A percentile compares a stretch with the other conserved stretches of the same genome.
Evolutionary conservation across 495 filamentous ascomycete species (phyloP).

Genomic region (Neurospora intermedia): DNA sequence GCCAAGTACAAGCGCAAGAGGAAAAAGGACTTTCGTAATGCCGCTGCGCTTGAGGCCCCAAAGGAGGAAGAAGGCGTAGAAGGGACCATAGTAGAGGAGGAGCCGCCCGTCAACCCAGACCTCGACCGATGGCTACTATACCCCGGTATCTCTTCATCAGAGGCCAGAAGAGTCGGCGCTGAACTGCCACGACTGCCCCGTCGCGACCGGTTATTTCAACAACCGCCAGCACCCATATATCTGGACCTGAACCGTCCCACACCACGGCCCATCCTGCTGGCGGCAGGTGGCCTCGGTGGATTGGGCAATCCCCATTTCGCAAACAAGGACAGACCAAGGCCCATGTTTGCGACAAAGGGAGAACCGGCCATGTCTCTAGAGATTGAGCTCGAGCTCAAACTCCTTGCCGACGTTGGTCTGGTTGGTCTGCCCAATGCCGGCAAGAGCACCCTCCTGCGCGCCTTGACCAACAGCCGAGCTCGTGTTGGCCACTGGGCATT

Average conservation of each 20-base stretch:
- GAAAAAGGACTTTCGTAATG: slow-evolving; percentile 19
- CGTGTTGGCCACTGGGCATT: slow-evolving; percentile 94
- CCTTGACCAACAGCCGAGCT: slow-evolving; percentile 73
- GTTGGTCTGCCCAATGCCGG: slow-evolving; percentile 95
- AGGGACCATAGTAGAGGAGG: slow-evolving; percentile 2
- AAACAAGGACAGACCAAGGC: slow-evolving; percentile 53
- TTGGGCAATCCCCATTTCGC: slow-evolving; percentile 90
- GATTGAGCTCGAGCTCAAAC: slow-evolving; percentile 84
- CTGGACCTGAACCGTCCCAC: slow-evolving; percentile 78
- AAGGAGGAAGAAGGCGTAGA: slow-evolving; percentile 19
- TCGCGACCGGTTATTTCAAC: slow-evolving; percentile 47
- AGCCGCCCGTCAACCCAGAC: slow-evolving; percentile 21
- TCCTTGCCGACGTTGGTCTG: slow-evolving; percentile 87
- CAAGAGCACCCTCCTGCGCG: slow-evolving; percentile 84
- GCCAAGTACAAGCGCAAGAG: slow-evolving; percentile 11
- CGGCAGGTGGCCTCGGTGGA: slow-evolving; percentile 78
- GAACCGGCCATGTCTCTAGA: slow-evolving; percentile 66
- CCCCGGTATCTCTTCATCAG: slow-evolving; percentile 56
- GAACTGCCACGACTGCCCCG: slow-evolving; percentile 47
- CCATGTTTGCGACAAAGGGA: slow-evolving; percentile 81
- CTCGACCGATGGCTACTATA: slow-evolving; percentile 79
- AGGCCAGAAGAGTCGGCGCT: slow-evolving; percentile 41
- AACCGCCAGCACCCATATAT: slow-evolving; percentile 59
- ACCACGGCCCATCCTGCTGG: slow-evolving; percentile 75
- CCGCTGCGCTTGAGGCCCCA: slow-evolving; percentile 15